These are phyloP conservation scores for Lactifluus rugatus DNA, from an alignment of 768 basidiomycete genomes.

Conservation along the genomic window DNA sequence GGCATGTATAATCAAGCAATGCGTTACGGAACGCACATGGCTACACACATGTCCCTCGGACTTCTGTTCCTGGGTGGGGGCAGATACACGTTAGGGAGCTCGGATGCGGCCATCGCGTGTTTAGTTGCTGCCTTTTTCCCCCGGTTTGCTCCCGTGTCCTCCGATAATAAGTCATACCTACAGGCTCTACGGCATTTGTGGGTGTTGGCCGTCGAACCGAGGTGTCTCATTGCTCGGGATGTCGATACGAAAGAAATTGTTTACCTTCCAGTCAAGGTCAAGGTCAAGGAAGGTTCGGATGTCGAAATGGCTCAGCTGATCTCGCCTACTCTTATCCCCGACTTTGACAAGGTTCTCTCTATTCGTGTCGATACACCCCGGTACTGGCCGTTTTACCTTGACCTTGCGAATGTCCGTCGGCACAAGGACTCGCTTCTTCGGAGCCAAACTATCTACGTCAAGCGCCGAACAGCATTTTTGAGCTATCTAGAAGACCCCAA, in stretches of 20 bases:
- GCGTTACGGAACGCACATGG: slow-evolving; percentile 84
- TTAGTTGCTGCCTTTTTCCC: slow-evolving; percentile 91
- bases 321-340: slow-evolving; percentile 87
- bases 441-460: slow-evolving; percentile 82
- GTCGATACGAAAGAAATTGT: slow-evolving; percentile 87
- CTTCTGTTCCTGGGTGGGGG: slow-evolving; percentile 91
- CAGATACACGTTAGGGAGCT: slow-evolving; percentile 83
- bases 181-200: slow-evolving; percentile 93
- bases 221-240: slow-evolving; percentile 86
- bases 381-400: slow-evolving; percentile 89
- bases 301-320: slow-evolving; percentile 69
- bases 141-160: slow-evolving; percentile 64
- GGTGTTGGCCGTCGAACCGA: slow-evolving; percentile 91
- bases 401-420: slow-evolving; percentile 54
- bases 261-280: slow-evolving; percentile 86
- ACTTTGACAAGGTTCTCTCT: slow-evolving; percentile 69
- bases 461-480: slow-evolving; percentile 84
- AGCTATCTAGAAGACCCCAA: slow-evolving; percentile 92
- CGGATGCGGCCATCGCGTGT: slow-evolving; percentile 83
- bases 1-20: slow-evolving; percentile 67
- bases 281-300: slow-evolving; percentile 54
- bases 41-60: slow-evolving; percentile 84
- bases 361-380: slow-evolving; percentile 89
- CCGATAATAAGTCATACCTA: slow-evolving; percentile 83
- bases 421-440: slow-evolving; percentile 63